Percentiles rank a stretch among this genome's conserved stretches.
phyloP scores from a whole-genome alignment of 2,329 filamentous ascomycete genomes.

The Dactylonectria macrodidyma region DNA sequence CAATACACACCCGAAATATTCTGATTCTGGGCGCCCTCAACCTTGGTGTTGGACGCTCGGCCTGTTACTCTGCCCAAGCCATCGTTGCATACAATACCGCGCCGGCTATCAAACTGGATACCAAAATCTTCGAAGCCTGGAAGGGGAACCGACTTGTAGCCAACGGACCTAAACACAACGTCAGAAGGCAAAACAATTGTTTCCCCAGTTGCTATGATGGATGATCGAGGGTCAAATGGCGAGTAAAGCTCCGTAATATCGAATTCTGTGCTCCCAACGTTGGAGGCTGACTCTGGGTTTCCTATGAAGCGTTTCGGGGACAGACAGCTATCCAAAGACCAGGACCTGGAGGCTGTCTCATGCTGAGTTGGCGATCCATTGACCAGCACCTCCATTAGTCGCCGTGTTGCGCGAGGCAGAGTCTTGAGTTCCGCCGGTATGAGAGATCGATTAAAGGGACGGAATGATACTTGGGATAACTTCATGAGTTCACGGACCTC shows the following conservation, averaged over 20 bases:
- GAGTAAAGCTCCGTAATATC: constrained; percentile 71
- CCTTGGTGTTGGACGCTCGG: constrained; percentile 50
- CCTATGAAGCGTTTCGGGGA: constrained; percentile 80
- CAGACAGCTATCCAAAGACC: constrained; percentile 90
- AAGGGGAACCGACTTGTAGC: constrained; percentile 87
- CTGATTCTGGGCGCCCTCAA: constrained; percentile 55
- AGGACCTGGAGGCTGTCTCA: constrained; percentile 72
- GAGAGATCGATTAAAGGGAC: constrained; percentile 75
- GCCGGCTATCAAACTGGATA: constrained; percentile 81
- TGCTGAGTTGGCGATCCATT: constrained; percentile 76
- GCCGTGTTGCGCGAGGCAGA: constrained; percentile 82
- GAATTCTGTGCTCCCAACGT: constrained; percentile 78
- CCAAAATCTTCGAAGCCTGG: constrained; percentile 81
- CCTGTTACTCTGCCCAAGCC: constrained; percentile 78
- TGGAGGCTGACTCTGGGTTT: constrained; percentile 58
- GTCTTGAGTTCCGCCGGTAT: constrained; percentile 77
- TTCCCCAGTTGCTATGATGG: constrained; percentile 65
- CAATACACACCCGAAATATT: constrained; percentile 84
- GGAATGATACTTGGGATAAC: constrained; percentile 79
- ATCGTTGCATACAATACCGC: constrained; percentile 88
- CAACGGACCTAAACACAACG: constrained; percentile 92
- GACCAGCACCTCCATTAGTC: constrained; percentile 84
- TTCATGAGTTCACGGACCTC: constrained; percentile 91
- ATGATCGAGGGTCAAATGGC: constrained; percentile 67
- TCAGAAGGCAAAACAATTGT: constrained; percentile 72